Evolutionary conservation across 192 early-diverging fungal genomes (phyloP), one percentile per base, ranked within the genome.

Genomic region (Spizellomyces punctatus): DNA sequence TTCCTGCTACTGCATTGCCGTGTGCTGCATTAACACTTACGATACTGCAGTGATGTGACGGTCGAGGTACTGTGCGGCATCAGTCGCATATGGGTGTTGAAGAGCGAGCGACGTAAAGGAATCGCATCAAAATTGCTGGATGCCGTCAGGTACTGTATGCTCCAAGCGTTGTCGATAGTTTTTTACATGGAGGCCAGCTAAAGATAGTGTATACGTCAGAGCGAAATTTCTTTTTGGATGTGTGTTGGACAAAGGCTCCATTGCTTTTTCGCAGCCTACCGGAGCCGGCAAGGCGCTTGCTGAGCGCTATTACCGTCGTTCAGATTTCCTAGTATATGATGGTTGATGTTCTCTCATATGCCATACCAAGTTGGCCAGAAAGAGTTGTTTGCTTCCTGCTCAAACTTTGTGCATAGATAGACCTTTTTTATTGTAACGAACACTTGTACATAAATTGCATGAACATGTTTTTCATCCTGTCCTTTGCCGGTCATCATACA

Each of bases 191-290:
- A 14, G 0, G 4, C 68, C 19, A 9, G 36, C 19, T 42, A 41
- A 36, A 36, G 3, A 36, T 36, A 36, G 27, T 36, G 27, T 2
- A 36, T 36, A 36, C 27, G 0, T 16, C 64, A 74, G 73, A 12
- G 12, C 45, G 52, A 65, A 46, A 43, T 85, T 87, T 66, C 44
- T 81, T 27, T 87, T 83, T 50, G 86, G 83, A 0, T 79, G 72
- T 54, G 48, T 61, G 0, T 45, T 87, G 14, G 52, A 16, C 4
- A 56, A 19, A 19, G 67, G 47, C 0, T n/a, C 63, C 45, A 50
- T 87, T 2, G 86, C 86, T 0, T 87, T 87, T 48, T 79, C 86
- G 6, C 82, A 87, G 69, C 86, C 86, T 10, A 85, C 86, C 14
- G 52, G 59, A 5, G 78, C 72, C 12, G 86, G 86, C 54, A 70